Base-by-base conservation (phyloP, 2,329 filamentous ascomycete genomes). In the Zymoseptoria pseudotritici region DNA sequence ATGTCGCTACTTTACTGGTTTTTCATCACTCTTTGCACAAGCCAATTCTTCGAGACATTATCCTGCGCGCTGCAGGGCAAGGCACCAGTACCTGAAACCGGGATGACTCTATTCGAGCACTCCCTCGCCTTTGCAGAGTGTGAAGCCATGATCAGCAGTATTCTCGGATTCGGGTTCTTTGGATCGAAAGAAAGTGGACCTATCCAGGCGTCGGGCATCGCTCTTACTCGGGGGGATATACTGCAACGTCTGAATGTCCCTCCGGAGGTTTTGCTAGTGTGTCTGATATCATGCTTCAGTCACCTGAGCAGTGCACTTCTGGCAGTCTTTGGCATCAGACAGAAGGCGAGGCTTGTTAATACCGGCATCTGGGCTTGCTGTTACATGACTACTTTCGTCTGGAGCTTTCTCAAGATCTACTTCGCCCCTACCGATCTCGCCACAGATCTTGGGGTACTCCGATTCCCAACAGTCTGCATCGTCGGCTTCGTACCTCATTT, bases 31-130 rank as follows among this genome's bases (percentile, higher is more conserved):
- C 70, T 88, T 8, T 85, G 83, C 63, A 75, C 87, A 1, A 92
- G 91, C 66, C 90, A 96, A 71, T 93, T 97, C 67, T 78, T 96
- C 20, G 94, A 97, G 74, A 94, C 90, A 0, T 77, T 97, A 9
- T 88, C 88, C 3, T 96, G 91, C 73, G 90, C 93, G 9, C 82
- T 97, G 6, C 91, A 96, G 73, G 93, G 93, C 31, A 85, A 89
- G 2, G 83, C 85, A 2, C 83, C 90, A 0, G 84, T 89, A 63
- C 88, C 90, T 0, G 94, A 97, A 75, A 95, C 91, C 1, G 92
- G 91, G 19, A 96, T 97, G 90, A 96, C 92, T 0, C 83, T 97
- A 2, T 96, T 97, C 69, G 94, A 99, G 72, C 92, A 97, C 71
- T 97, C 92, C 0, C 80, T 99, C 8, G 93, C 93, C 2, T 99